These are phyloP conservation scores for Colletotrichum tanaceti DNA, from an alignment of 2,329 filamentous ascomycete species.

Conservation along the genomic window DNA sequence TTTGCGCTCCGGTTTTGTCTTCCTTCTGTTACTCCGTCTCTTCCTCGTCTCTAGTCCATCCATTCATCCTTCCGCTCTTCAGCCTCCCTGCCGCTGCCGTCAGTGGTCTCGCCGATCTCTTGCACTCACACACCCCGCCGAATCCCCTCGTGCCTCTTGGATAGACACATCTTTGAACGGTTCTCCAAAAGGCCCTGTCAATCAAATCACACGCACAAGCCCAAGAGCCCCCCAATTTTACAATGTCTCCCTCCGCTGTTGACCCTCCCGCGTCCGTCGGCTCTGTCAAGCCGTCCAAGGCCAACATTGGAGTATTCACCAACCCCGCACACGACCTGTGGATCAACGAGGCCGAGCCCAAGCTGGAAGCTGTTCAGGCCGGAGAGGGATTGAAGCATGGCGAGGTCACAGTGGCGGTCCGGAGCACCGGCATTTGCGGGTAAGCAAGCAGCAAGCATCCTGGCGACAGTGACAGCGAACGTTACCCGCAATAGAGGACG, in stretches of 20 bases:
- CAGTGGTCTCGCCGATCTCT: constrained; percentile 20
- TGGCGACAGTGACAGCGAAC: not conserved
- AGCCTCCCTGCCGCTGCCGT: constrained; percentile 4
- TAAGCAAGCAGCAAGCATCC: constrained; percentile 67
- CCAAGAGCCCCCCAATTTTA: constrained; percentile 23
- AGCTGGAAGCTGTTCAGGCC: constrained; percentile 77
- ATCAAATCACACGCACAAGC: not conserved
- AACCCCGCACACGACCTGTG: constrained; percentile 93
- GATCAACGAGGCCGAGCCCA: constrained; percentile 83
- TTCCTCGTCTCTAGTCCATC: not conserved
- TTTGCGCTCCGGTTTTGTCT: constrained; percentile 4
- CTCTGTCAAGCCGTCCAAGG: constrained; percentile 68
- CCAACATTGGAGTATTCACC: constrained; percentile 96
- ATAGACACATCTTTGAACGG: not conserved
- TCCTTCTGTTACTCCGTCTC: constrained; percentile 18
- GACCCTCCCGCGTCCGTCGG: constrained; percentile 44
- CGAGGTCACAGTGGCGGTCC: constrained; percentile 88
- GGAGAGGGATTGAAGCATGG: constrained; percentile 78
- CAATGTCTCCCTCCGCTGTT: constrained; percentile 52
- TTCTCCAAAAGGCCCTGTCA: constrained; percentile 1
- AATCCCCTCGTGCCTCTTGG: constrained; percentile 8
- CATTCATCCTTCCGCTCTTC: constrained; percentile 7
- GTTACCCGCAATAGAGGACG: not conserved
- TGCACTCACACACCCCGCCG: constrained; percentile 18
- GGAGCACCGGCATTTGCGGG: constrained; percentile 97